These are phyloP conservation scores for Willaertia magna DNA, from an alignment of 208 protist species.

Conservation along the genomic window DNA sequence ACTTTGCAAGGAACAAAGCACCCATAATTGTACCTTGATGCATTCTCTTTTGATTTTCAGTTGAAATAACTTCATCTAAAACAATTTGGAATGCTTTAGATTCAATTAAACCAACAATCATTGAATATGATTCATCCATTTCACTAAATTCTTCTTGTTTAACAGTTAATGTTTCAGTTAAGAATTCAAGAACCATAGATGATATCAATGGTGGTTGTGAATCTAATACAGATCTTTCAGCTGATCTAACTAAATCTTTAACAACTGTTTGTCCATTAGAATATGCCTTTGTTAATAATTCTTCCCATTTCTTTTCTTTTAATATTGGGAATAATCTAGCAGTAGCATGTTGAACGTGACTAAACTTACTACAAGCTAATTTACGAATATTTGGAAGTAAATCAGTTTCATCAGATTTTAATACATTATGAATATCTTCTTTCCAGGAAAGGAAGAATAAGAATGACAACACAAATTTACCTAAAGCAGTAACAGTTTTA, in stretches of 20 bases:
- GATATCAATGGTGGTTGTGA: not conserved
- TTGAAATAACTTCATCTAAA: not conserved
- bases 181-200: not conserved
- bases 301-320: not conserved
- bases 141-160: not conserved
- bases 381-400: not conserved
- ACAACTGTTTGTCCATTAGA: not conserved
- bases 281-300: not conserved
- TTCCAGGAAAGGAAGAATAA: not conserved
- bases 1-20: not conserved
- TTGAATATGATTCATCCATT: not conserved
- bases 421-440: not conserved
- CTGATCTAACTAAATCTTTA: not conserved
- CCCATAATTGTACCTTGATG: conserved; percentile 7
- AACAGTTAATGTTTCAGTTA: not conserved
- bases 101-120: not conserved
- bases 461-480: not conserved
- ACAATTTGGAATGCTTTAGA: not conserved
- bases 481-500: not conserved
- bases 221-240: not conserved
- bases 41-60: not conserved
- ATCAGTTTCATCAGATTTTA: not conserved
- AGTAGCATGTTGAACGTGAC: not conserved
- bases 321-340: not conserved
- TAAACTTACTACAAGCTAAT: not conserved